phyloP scores from a whole-genome alignment of 208 protist species.

The Leishmania major region DNA sequence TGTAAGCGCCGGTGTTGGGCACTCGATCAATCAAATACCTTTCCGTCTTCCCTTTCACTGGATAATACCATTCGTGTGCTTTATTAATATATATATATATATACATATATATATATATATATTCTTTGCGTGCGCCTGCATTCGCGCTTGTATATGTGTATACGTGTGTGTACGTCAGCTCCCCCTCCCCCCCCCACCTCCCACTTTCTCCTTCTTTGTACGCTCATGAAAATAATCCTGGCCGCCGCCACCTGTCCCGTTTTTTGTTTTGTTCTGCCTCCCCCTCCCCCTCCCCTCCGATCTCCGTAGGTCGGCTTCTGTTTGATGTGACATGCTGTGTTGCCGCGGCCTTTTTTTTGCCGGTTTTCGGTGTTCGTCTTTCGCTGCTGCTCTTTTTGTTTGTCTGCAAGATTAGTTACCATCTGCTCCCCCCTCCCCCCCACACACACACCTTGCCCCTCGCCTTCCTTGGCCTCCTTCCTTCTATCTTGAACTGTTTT shows the following conservation, averaged over 20 bases:
- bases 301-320: background rate
- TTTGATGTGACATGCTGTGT: background rate
- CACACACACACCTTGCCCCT: background rate
- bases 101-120: too few relatives aligned
- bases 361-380: background rate
- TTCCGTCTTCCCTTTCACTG: background rate
- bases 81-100: background rate
- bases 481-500: background rate
- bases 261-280: background rate
- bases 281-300: background rate
- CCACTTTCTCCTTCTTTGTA: background rate
- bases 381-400: background rate
- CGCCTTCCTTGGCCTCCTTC: background rate
- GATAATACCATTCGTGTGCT: background rate
- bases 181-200: background rate
- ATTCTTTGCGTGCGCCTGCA: background rate
- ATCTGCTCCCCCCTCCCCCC: background rate
- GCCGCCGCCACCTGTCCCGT: background rate
- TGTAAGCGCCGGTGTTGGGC: background rate
- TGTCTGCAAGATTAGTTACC: background rate
- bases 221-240: background rate
- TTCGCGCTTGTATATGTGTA: background rate
- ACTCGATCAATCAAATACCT: background rate
- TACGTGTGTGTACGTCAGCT: background rate
- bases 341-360: background rate